phyloP scores from a whole-genome alignment of 192 early-diverging fungal species.

The Podila epigama region DNA sequence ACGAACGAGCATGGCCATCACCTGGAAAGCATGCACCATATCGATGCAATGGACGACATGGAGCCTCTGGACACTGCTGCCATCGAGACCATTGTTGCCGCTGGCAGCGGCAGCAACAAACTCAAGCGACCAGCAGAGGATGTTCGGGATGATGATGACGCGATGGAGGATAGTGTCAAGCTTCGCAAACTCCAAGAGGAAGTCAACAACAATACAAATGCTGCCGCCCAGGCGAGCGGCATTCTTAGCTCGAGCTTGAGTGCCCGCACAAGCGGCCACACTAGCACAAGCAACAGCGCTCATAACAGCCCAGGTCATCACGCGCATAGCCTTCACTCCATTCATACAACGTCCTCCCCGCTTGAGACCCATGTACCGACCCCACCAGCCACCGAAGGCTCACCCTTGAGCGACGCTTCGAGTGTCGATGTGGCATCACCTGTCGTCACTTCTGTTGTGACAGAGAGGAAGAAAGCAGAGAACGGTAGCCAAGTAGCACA shows the following conservation, averaged over 20 bases:
- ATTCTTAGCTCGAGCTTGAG: conserved; percentile 21
- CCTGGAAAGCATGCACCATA: background rate
- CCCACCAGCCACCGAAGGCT: background rate
- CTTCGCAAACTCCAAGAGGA: conserved; percentile 42
- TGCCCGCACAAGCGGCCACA: conserved; percentile 2
- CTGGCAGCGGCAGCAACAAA: background rate
- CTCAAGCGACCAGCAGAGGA: conserved; percentile 33
- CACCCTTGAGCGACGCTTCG: background rate
- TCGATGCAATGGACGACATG: conserved; percentile 12
- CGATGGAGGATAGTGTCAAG: conserved; percentile 42
- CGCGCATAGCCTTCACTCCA: no score
- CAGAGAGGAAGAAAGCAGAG: background rate
- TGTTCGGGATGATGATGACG: conserved; percentile 28
- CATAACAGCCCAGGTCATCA: conserved; percentile 12
- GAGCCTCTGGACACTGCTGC: conserved; percentile 12
- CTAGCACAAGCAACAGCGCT: conserved; percentile 5
- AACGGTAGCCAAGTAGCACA: conserved; percentile 10
- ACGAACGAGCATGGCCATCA: conserved; percentile 1
- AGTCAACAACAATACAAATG: conserved; percentile 46
- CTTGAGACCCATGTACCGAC: conserved; percentile 14
- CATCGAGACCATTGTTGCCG: conserved; percentile 20
- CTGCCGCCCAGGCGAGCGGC: conserved; percentile 27
- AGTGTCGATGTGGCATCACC: background rate
- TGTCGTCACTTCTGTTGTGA: background rate
- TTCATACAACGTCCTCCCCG: conserved; percentile 11